These are phyloP conservation scores for Saturnispora besseyi DNA, from an alignment of 805 yeast genomes.

Conservation along the genomic window DNA sequence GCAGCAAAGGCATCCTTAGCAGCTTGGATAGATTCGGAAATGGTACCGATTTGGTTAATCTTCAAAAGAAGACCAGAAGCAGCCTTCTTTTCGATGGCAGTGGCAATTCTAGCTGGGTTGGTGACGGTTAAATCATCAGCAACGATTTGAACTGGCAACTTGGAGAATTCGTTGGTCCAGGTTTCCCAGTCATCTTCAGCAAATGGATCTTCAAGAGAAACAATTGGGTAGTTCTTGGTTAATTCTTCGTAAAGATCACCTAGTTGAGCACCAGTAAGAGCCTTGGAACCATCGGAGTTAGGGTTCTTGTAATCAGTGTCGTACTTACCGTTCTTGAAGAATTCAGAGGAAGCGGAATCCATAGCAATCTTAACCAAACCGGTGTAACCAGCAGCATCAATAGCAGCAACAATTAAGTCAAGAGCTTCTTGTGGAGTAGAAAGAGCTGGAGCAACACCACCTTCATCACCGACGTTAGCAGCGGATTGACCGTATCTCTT, in stretches of 20 bases:
- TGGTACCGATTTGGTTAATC: conserved; percentile 98
- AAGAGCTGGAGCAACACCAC: conserved; percentile 99
- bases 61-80: conserved; percentile 91
- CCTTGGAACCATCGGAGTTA: conserved; percentile 77
- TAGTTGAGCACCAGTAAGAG: conserved; percentile 84
- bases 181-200: conserved; percentile 99
- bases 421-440: conserved; percentile 94
- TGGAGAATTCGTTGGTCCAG: conserved; percentile 81
- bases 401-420: conserved; percentile 85
- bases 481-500: conserved; percentile 96
- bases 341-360: conserved; percentile 97
- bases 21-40: conserved; percentile 93
- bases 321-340: conserved; percentile 94
- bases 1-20: conserved; percentile 92
- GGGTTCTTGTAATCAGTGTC: conserved; percentile 99
- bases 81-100: conserved; percentile 94
- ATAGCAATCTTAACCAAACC: conserved; percentile 88
- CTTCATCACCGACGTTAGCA: conserved; percentile 99
- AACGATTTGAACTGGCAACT: conserved; percentile 78
- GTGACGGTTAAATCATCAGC: conserved; percentile 99
- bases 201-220: conserved; percentile 97
- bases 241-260: conserved; percentile 76
- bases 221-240: conserved; percentile 89
- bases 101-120: conserved; percentile 89
- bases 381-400: conserved; percentile 89